phyloP scores from a whole-genome alignment of 1,284 basidiomycete genomes.

The Fomitiporia mediterranea region DNA sequence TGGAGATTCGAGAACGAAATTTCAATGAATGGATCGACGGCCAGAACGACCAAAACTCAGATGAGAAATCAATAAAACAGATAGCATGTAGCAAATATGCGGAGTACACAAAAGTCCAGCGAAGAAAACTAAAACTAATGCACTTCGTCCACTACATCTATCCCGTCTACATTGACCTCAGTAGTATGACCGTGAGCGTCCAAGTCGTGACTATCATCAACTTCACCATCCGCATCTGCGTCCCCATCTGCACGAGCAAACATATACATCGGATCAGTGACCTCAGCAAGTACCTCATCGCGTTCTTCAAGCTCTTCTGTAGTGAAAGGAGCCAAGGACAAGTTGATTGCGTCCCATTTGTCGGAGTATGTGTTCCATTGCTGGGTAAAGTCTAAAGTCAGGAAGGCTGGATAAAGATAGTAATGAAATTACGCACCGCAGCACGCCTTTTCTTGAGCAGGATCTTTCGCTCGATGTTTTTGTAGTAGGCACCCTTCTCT shows the following conservation, averaged over 20 bases:
- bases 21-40: no score
- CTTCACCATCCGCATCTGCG: conserved; percentile 24
- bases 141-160: not conserved
- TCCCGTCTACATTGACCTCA: conserved; percentile 3
- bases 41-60: no score
- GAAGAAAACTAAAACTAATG: no score
- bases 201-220: conserved; percentile 15
- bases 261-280: conserved; percentile 48
- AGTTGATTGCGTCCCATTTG: conserved; percentile 73
- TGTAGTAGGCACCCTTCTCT: conserved; percentile 76
- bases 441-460: conserved; percentile 79
- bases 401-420: not conserved
- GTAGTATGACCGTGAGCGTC: conserved; percentile 1
- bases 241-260: conserved; percentile 29
- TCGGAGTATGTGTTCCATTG: conserved; percentile 62
- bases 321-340: conserved; percentile 51
- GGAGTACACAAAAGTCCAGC: no score
- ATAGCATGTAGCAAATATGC: no score
- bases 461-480: conserved; percentile 83
- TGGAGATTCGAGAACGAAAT: no score
- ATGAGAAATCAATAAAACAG: no score
- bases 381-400: conserved; percentile 11
- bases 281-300: conserved; percentile 48
- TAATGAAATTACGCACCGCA: conserved; percentile 47
- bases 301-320: conserved; percentile 50